Conservation (phyloP, 768 basidiomycete species). For the Paxillus ammoniavirescens region DNA sequence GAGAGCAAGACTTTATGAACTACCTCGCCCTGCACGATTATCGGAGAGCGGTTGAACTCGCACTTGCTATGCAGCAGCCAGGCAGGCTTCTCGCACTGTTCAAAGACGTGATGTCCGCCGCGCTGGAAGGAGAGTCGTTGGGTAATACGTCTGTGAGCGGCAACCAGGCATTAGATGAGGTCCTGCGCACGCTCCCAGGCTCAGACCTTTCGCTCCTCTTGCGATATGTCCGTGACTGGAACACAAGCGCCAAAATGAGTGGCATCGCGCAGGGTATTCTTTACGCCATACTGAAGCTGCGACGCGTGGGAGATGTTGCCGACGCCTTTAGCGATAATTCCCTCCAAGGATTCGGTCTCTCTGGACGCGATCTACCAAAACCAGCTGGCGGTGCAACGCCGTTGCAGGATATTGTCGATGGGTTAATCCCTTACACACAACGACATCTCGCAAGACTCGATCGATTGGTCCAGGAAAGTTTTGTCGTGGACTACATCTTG, state of each 20-base stretch:
- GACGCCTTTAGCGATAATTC: constrained; percentile 49
- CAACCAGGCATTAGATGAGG: constrained; percentile 70
- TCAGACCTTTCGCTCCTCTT: constrained; percentile 80
- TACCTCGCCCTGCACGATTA: constrained; percentile 88
- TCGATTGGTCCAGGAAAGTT: constrained; percentile 89
- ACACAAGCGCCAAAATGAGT: constrained; percentile 88
- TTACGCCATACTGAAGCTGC: constrained; percentile 76
- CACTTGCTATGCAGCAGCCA: constrained; percentile 91
- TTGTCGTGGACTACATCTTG: constrained; percentile 87
- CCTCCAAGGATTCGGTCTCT: constrained; percentile 10
- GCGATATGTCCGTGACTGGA: constrained; percentile 87
- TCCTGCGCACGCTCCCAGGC: constrained; percentile 68
- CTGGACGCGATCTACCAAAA: constrained; percentile 30
- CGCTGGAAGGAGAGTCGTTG: constrained; percentile 14
- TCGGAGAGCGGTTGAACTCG: constrained; percentile 85
- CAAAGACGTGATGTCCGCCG: constrained; percentile 49
- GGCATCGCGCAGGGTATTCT: constrained; percentile 82
- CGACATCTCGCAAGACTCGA: constrained; percentile 86
- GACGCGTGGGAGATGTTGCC: constrained; percentile 71
- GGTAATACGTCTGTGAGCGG: constrained; percentile 57
- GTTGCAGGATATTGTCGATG: constrained; percentile 78
- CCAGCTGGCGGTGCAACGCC: constrained; percentile 27
- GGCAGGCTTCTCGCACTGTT: constrained; percentile 83
- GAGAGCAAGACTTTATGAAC: constrained; percentile 95
- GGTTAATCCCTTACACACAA: constrained; percentile 91